These are phyloP conservation scores for Puccinellia tenuiflora DNA, from an alignment of 176 grass and related monocot genomes.

Conservation along the genomic window DNA sequence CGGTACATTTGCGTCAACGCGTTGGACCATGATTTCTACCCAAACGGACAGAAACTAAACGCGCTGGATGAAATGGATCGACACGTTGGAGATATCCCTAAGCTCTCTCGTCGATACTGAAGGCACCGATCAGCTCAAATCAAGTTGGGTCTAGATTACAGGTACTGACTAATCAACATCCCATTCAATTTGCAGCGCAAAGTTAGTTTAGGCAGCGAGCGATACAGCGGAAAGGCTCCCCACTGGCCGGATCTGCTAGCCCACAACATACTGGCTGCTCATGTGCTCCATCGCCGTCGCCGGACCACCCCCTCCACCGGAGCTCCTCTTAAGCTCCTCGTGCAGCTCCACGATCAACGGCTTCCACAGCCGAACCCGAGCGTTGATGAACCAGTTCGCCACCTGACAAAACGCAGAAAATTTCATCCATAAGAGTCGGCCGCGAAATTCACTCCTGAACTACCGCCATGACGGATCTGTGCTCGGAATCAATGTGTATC, in stretches of 20 bases:
- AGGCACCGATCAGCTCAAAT: not conserved
- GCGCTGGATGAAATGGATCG: too few relatives aligned
- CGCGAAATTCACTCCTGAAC: not conserved
- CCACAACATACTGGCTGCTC: conserved; percentile 9
- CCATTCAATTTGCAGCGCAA: not conserved
- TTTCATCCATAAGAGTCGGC: not conserved
- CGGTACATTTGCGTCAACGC: too few relatives aligned
- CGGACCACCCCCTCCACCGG: not conserved
- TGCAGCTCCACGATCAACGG: conserved; percentile 93
- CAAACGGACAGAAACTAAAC: too few relatives aligned
- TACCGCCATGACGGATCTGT: not conserved
- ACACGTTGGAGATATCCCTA: too few relatives aligned
- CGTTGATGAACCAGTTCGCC: conserved; percentile 97
- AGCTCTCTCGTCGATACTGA: too few relatives aligned
- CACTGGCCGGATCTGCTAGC: not conserved
- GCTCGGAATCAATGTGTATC: not conserved
- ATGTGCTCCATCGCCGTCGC: conserved; percentile 10
- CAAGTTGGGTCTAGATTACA: not conserved
- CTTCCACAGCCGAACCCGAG: conserved; percentile 75
- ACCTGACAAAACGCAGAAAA: conserved; percentile 30
- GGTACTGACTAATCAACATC: not conserved
- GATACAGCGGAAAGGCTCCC: too few relatives aligned
- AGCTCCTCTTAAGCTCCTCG: conserved; percentile 49
- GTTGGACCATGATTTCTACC: too few relatives aligned
- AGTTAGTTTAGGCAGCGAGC: too few relatives aligned